A percentile compares a stretch with the other conserved stretches of the same genome.
Evolutionary conservation across 306 rosid genomes (phyloP).

Genomic region (Sophora flavescens): DNA sequence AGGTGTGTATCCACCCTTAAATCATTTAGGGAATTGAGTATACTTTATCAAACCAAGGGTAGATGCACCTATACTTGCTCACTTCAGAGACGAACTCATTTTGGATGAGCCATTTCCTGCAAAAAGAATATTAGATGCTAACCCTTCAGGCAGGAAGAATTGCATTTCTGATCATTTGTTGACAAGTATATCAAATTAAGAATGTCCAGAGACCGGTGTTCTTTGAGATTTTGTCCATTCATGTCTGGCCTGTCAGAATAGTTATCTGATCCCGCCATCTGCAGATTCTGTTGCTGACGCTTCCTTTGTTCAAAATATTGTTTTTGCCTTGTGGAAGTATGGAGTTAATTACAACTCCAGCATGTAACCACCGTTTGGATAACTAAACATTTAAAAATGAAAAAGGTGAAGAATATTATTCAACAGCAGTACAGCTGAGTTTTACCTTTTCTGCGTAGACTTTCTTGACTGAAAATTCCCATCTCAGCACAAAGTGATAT

Average conservation of each 20-base stretch:
- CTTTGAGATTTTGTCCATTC: slow-evolving; percentile 56
- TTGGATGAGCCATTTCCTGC: no score
- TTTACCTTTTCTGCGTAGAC: slow-evolving; percentile 80
- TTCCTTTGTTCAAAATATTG: slow-evolving; percentile 94
- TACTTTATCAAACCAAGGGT: no score
- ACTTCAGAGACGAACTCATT: no score
- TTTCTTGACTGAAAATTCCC: slow-evolving; percentile 75
- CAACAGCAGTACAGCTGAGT: slow-evolving; percentile 10
- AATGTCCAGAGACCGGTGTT: slow-evolving; percentile 80
- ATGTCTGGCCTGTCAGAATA: slow-evolving; percentile 45
- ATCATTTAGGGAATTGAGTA: no score
- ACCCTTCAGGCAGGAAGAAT: slow-evolving; percentile 58
- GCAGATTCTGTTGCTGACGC: slow-evolving; percentile 71
- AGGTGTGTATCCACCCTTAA: no score
- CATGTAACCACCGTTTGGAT: slow-evolving; percentile 11
- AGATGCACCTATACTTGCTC: no score
- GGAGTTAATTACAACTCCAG: slow-evolving; percentile 29
- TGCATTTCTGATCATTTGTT: slow-evolving; percentile 52
- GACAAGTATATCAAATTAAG: slow-evolving; percentile 80
- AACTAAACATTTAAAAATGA: not conserved
- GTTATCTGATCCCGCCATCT: slow-evolving; percentile 56
- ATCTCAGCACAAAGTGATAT: slow-evolving; percentile 47
- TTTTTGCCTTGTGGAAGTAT: slow-evolving; percentile 74
- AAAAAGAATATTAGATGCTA: slow-evolving; percentile 35
- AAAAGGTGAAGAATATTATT: slow-evolving; percentile 4